Evolutionary conservation across 1,284 basidiomycete genomes (phyloP).

Genomic region (Leccinum subrobustum): DNA sequence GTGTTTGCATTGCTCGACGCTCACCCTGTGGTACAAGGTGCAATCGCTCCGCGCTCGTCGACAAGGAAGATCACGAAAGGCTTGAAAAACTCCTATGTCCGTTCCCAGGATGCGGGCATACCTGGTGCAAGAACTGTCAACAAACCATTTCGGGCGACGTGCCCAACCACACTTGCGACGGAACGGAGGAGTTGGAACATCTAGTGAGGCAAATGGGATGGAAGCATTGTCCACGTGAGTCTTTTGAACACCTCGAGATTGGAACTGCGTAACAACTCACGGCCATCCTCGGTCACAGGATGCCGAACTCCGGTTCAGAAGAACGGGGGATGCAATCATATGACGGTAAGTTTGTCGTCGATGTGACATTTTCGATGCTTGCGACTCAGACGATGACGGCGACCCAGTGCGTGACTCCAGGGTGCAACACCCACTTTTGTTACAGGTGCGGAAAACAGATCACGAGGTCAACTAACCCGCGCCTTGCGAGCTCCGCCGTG

Average conservation of each 20-base stretch:
- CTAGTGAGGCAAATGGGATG: slow-evolving; percentile 52
- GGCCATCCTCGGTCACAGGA: slow-evolving; percentile 36
- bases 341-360: slow-evolving; percentile 46
- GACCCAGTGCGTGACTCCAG: slow-evolving; percentile 52
- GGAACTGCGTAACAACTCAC: neutral
- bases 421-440: slow-evolving; percentile 66
- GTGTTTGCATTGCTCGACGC: neutral
- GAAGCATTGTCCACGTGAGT: slow-evolving; percentile 49
- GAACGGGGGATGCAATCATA: slow-evolving; percentile 61
- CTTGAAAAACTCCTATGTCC: slow-evolving; percentile 38
- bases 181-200: slow-evolving; percentile 48
- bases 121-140: slow-evolving; percentile 57
- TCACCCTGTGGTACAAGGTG: slow-evolving; percentile 40
- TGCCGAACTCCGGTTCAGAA: slow-evolving; percentile 60
- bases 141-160: slow-evolving; percentile 38
- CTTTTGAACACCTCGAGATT: neutral
- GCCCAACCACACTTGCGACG: slow-evolving; percentile 55
- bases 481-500: slow-evolving; percentile 44
- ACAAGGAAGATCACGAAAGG: slow-evolving; percentile 47
- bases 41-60: slow-evolving; percentile 43
- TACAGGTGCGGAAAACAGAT: slow-evolving; percentile 55
- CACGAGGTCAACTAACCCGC: slow-evolving; percentile 42
- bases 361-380: neutral
- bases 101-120: slow-evolving; percentile 42
- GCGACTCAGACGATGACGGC: neutral